These are phyloP conservation scores for Lasiosphaeria miniovina DNA, from an alignment of 495 filamentous ascomycete genomes.

Conservation along the genomic window DNA sequence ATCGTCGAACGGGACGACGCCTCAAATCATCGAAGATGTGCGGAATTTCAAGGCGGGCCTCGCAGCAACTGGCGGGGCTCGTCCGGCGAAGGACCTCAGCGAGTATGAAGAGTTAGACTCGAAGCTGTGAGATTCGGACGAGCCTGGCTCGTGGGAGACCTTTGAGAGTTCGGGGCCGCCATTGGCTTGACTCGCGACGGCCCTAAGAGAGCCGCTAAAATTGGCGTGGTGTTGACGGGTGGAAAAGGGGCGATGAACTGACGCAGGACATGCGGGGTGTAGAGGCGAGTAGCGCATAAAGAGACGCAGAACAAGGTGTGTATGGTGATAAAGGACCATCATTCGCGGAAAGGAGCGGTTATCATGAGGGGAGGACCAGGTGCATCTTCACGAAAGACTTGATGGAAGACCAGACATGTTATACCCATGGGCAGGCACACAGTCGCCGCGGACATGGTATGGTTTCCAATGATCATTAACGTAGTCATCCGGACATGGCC, in stretches of 20 bases:
- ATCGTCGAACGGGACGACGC: conserved; percentile 42
- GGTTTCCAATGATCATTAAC: too few species aligned
- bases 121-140: conserved; percentile 50
- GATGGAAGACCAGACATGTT: too few species aligned
- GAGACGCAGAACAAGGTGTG: too few species aligned
- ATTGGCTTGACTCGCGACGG: neutral
- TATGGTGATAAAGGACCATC: too few species aligned
- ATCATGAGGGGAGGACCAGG: too few species aligned
- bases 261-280: too few species aligned
- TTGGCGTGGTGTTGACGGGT: neutral
- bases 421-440: too few species aligned
- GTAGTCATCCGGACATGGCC: too few species aligned
- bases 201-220: neutral
- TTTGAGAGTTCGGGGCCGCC: neutral
- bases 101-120: conserved; percentile 79
- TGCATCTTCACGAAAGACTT: too few species aligned
- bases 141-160: neutral
- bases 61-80: conserved; percentile 64
- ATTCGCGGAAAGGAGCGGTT: too few species aligned
- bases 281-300: too few species aligned
- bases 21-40: conserved; percentile 66
- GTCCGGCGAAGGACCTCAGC: conserved; percentile 67
- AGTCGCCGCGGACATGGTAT: too few species aligned
- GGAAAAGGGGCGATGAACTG: neutral
- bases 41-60: conserved; percentile 72